A percentile compares a stretch with the other conserved stretches of the same genome.
Evolutionary conservation across 129 eudicot species (phyloP).

Genomic region (Deinandra increscens): DNA sequence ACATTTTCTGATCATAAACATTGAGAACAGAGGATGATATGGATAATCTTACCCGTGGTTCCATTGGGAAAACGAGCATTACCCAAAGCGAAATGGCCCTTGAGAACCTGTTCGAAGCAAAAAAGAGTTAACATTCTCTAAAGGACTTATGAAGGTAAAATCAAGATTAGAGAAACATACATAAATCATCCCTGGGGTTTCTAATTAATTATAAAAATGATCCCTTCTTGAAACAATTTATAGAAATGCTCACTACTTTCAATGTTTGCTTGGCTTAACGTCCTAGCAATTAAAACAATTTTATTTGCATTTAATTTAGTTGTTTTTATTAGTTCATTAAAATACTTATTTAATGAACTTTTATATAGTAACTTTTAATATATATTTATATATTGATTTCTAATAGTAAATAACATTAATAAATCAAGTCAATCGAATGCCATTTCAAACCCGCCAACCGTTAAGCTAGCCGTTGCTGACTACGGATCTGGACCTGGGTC

Average conservation of each 20-base stretch:
- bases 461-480: too few relatives aligned
- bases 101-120: slow-evolving; percentile 63
- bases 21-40: background rate
- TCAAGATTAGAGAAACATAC: background rate
- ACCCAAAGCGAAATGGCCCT: slow-evolving; percentile 93
- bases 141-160: background rate
- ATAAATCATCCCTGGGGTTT: background rate
- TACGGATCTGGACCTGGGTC: too few relatives aligned
- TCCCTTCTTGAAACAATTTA: background rate
- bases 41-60: slow-evolving; percentile 65
- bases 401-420: background rate
- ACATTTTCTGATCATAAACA: background rate
- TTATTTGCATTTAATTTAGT: too few relatives aligned
- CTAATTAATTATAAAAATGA: background rate
- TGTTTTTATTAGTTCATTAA: background rate
- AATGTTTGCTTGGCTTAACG: background rate
- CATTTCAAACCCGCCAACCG: too few relatives aligned
- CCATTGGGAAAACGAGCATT: slow-evolving; percentile 95
- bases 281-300: background rate
- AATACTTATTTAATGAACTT: too few relatives aligned
- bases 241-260: background rate
- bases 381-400: too few relatives aligned
- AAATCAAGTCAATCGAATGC: too few relatives aligned
- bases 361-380: too few relatives aligned
- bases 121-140: background rate